These are phyloP conservation scores for Heterobasidion occidentale DNA, from an alignment of 1,284 basidiomycete species.

Conservation along the genomic window DNA sequence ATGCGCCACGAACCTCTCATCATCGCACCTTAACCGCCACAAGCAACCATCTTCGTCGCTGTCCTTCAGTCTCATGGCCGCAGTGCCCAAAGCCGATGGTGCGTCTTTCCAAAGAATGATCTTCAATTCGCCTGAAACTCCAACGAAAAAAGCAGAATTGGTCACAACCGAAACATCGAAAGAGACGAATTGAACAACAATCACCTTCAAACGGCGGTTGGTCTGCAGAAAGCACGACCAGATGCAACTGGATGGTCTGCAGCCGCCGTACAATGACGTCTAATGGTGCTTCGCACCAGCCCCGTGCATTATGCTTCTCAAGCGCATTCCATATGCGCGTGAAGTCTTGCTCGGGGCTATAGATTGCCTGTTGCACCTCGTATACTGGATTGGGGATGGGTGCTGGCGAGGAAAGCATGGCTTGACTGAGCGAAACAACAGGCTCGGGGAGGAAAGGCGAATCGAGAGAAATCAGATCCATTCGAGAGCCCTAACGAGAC, in stretches of 20 bases:
- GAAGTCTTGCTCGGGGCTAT: slow-evolving; percentile 31
- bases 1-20: slow-evolving; percentile 18
- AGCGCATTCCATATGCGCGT: slow-evolving; percentile 45
- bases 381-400: neutral
- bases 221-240: slow-evolving; percentile 46
- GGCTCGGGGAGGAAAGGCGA: slow-evolving; percentile 53
- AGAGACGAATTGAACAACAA: slow-evolving; percentile 7
- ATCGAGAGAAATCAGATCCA: slow-evolving; percentile 63
- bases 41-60: slow-evolving; percentile 63
- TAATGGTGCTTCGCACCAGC: slow-evolving; percentile 56
- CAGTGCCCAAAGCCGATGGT: slow-evolving; percentile 13
- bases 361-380: slow-evolving; percentile 5
- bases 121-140: slow-evolving; percentile 51
- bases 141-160: neutral
- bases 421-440: slow-evolving; percentile 8
- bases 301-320: slow-evolving; percentile 38
- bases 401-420: neutral
- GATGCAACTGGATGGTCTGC: slow-evolving; percentile 34
- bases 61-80: slow-evolving; percentile 48
- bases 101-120: slow-evolving; percentile 29
- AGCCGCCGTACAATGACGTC: slow-evolving; percentile 43
- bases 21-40: slow-evolving; percentile 58
- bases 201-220: slow-evolving; percentile 52
- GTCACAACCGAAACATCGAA: neutral
- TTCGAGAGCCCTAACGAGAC: slow-evolving; percentile 26